Percentiles rank a stretch among this genome's conserved stretches.
These are phyloP conservation scores for Backusella liffmaniae DNA, from an alignment of 192 early-diverging fungal species.

Conservation along the genomic window DNA sequence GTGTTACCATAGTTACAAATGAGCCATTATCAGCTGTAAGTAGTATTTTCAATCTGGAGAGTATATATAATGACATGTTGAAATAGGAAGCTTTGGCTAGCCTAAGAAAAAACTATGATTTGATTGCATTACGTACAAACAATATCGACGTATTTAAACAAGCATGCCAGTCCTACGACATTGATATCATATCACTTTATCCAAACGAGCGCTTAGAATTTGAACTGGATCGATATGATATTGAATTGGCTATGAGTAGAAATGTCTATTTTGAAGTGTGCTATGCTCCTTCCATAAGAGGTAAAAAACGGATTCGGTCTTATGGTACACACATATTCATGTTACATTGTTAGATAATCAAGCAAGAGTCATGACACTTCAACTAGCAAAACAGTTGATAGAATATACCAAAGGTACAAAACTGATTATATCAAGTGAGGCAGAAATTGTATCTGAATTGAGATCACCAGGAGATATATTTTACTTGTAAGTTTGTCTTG, in stretches of 20 bases:
- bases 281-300: conserved; percentile 10
- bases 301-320: neutral
- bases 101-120: neutral
- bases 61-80: neutral
- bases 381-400: conserved; percentile 7
- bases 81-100: neutral
- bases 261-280: conserved; percentile 10
- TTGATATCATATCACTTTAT: conserved; percentile 9
- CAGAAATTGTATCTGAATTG: conserved; percentile 11
- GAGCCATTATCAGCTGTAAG: neutral
- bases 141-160: neutral
- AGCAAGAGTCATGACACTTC: neutral
- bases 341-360: neutral
- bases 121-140: conserved; percentile 1
- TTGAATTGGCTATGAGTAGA: neutral
- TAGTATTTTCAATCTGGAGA: no score
- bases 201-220: conserved; percentile 1
- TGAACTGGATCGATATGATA: neutral
- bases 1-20: conserved; percentile 2
- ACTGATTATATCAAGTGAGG: conserved; percentile 9
- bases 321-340: no score
- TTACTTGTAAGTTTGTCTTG: conserved; percentile 8
- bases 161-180: neutral
- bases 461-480: conserved; percentile 4
- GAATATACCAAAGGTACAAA: neutral